These are phyloP conservation scores for Lentinula raphanica DNA, from an alignment of 768 basidiomycete genomes.

Conservation along the genomic window DNA sequence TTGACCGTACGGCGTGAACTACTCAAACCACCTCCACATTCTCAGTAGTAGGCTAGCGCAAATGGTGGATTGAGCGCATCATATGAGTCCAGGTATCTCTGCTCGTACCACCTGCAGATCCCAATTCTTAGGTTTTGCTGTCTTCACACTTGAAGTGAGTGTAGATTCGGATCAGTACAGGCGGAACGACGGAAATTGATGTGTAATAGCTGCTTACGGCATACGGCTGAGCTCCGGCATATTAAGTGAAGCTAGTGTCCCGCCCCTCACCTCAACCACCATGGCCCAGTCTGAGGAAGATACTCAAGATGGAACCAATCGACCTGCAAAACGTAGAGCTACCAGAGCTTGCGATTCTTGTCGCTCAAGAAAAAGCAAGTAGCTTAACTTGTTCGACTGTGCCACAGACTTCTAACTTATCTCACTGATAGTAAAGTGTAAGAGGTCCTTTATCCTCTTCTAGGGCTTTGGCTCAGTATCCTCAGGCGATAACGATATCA, in stretches of 20 bases:
- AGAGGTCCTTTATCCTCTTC: not conserved
- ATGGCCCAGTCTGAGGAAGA: not conserved
- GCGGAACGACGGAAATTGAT: not conserved
- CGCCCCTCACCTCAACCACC: not conserved
- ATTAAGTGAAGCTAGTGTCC: not conserved
- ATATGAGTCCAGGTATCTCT: too few species aligned
- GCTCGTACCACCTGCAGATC: too few species aligned
- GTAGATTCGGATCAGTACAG: too few species aligned
- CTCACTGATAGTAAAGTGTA: not conserved
- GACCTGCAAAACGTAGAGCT: not conserved
- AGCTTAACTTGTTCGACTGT: too few species aligned
- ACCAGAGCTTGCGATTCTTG: not conserved
- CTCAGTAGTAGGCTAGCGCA: too few species aligned
- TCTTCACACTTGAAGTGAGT: too few species aligned
- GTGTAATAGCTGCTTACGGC: not conserved
- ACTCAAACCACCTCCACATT: too few species aligned
- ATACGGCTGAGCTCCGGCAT: not conserved
- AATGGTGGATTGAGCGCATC: too few species aligned
- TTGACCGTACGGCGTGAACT: too few species aligned
- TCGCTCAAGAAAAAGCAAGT: not conserved
- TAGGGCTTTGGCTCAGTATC: not conserved
- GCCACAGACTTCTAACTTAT: not conserved
- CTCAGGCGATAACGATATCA: not conserved
- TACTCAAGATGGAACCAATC: not conserved
- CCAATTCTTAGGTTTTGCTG: too few species aligned